Base-by-base conservation (phyloP, 1,139 yeast species). In the Arxiozyma bovina region DNA sequence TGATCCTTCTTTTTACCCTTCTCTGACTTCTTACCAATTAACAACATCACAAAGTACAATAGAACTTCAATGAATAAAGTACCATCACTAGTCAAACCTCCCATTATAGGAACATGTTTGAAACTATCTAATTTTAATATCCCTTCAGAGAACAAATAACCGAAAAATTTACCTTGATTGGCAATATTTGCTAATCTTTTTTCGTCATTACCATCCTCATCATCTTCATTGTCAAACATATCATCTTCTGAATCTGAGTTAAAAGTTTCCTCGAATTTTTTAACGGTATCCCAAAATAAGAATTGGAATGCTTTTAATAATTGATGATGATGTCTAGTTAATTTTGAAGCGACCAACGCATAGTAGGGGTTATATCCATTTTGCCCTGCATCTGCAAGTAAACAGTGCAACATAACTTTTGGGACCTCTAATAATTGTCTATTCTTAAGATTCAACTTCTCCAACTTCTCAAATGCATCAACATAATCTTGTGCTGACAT, bases 401-500 rank as follows among this genome's bases (percentile, higher is more conserved):
- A 83, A 72, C 99, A 93, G 66, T 91, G 97, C 51, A 89, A 71
- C 46, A 93, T 69, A 7, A 94, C 91, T 54, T 83, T 78, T 1
- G 98, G 95, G 41, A 93, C 86, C 64, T 94, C 99, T 51, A 89
- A 74, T 62, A 87, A 87, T 66, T 94, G 98, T n/a, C 85, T 77
- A 61, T 81, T 83, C 63, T 87, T 90, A 60, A 94, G 75, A 38
- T 83, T 79, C 54, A 94, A 71, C 63, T 90, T 90, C 64, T 89
- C 94, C 48, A 94, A 68, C 59, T 89, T 85, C 20, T 87, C 82
- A 59, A 83, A 81, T 0, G 97, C 95, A 70, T 94, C 98, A 62
- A 88, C 76, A 62, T 81, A 94, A 70, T 94, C 99, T 61, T 85
- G 86, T 1, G 96, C 95, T 9, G 97, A 89, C 96, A 93, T 90